Evolutionary conservation across 257 asterid species (phyloP).

Genomic region (Schizonepeta tenuifolia): DNA sequence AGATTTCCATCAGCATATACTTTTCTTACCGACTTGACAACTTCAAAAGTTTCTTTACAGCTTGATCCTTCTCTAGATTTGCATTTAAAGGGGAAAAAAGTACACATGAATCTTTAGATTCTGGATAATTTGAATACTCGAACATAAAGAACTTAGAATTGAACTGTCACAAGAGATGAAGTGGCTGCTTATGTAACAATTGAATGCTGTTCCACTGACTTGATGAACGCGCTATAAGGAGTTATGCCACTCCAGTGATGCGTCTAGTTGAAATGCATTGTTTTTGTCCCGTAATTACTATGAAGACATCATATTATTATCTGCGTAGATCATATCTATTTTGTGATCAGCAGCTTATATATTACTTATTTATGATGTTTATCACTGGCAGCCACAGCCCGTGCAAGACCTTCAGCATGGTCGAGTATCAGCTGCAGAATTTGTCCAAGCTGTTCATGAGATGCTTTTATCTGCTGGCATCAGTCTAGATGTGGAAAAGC

Average conservation of each 20-base stretch:
- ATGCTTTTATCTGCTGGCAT: conserved; percentile 96
- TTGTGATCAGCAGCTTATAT: neutral
- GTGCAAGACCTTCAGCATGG: conserved; percentile 78
- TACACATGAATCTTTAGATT: neutral
- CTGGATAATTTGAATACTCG: neutral
- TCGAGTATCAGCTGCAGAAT: conserved; percentile 82
- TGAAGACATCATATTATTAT: neutral
- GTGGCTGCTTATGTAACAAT: neutral
- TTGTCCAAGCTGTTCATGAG: conserved; percentile 94
- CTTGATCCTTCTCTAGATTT: neutral
- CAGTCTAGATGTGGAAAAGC: conserved; percentile 73
- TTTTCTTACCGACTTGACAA: neutral
- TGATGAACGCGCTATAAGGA: conserved; percentile 13
- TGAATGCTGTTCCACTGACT: neutral
- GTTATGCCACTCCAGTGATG: neutral
- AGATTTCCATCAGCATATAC: conserved; percentile 9
- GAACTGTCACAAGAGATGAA: neutral
- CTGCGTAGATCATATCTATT: neutral
- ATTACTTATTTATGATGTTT: conserved; percentile 12
- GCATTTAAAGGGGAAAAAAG: conserved; percentile 2
- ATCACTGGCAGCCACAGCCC: conserved; percentile 52
- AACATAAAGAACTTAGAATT: neutral
- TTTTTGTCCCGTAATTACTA: neutral
- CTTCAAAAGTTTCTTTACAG: neutral
- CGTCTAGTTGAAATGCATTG: conserved; percentile 13